Percentiles rank a stretch among this genome's conserved stretches.
Evolutionary conservation across 2,329 filamentous ascomycete species (phyloP).

Genomic region (Botryotinia globosa): DNA sequence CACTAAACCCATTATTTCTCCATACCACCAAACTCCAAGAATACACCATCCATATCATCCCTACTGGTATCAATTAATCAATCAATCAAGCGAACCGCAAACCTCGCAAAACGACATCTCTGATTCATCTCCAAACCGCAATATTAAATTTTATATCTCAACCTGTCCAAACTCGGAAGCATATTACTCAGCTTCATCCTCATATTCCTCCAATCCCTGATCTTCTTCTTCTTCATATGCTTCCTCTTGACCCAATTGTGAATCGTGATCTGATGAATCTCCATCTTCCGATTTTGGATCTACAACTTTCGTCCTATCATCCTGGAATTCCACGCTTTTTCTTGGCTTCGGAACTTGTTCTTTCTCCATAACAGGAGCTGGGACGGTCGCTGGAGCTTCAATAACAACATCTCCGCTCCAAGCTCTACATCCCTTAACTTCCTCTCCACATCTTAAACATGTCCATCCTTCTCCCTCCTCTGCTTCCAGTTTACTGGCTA

Average conservation of each 20-base stretch:
- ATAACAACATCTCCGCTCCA: slow-evolving; percentile 89
- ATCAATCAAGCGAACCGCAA: background rate
- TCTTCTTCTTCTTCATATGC: slow-evolving; percentile 36
- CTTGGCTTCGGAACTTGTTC: background rate
- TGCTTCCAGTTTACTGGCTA: slow-evolving; percentile 84
- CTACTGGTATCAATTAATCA: slow-evolving; percentile 11
- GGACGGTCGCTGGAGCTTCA: slow-evolving; percentile 38
- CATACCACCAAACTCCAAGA: background rate
- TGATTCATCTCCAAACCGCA: background rate
- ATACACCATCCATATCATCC: background rate
- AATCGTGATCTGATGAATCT: slow-evolving; percentile 26
- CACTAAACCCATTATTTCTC: slow-evolving; percentile 1
- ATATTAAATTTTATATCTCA: background rate
- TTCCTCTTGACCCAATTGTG: slow-evolving; percentile 30
- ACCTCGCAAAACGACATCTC: background rate
- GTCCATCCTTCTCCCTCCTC: slow-evolving; percentile 95
- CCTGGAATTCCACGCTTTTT: slow-evolving; percentile 12
- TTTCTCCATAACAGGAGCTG: background rate
- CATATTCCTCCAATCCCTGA: slow-evolving; percentile 9
- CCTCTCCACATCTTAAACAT: slow-evolving; percentile 82
- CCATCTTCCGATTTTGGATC: background rate
- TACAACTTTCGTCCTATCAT: background rate
- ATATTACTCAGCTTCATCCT: slow-evolving; percentile 1
- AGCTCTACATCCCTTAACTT: slow-evolving; percentile 80
- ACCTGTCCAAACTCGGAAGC: background rate